These are phyloP conservation scores for Dissophora globulifera DNA, from an alignment of 192 early-diverging fungal genomes.

Conservation along the genomic window DNA sequence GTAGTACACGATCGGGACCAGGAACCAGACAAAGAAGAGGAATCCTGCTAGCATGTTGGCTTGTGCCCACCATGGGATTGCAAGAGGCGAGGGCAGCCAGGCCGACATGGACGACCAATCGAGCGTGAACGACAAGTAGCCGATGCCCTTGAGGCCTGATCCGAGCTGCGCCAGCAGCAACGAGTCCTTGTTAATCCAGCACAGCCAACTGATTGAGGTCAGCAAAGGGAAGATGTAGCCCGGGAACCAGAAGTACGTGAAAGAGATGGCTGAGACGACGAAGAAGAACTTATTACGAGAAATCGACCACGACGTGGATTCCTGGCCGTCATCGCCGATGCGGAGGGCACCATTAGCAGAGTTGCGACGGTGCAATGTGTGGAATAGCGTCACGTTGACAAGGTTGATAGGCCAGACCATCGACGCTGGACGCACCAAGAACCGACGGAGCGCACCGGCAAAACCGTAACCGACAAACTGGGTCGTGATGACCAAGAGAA, in stretches of 20 bases:
- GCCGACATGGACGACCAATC: conserved; percentile 74
- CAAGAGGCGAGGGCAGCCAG: conserved; percentile 69
- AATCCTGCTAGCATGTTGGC: conserved; percentile 79
- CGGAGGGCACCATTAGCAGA: conserved; percentile 29
- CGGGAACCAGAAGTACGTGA: conserved; percentile 64
- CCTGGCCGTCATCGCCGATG: conserved; percentile 3
- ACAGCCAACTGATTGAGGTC: conserved; percentile 65
- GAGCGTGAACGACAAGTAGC: conserved; percentile 74
- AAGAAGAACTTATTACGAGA: conserved; percentile 64
- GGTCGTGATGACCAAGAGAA: conserved; percentile 78
- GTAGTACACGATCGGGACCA: conserved; percentile 79
- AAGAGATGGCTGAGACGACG: conserved; percentile 52
- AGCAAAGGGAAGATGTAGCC: conserved; percentile 73
- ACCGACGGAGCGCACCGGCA: conserved; percentile 73
- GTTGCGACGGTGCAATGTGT: conserved; percentile 76
- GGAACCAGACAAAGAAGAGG: conserved; percentile 79
- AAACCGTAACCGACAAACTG: conserved; percentile 71
- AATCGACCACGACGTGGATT: conserved; percentile 49
- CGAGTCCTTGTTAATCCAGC: conserved; percentile 63
- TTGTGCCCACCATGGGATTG: conserved; percentile 77
- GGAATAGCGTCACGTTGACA: conserved; percentile 80
- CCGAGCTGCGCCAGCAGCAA: conserved; percentile 62
- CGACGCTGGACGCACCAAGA: conserved; percentile 84
- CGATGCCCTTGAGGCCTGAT: conserved; percentile 70
- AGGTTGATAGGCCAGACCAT: conserved; percentile 92